Evolutionary conservation across 2,329 filamentous ascomycete species (phyloP), one percentile per base, ranked within the genome.

Genomic region (Ophiocordyceps unilateralis): DNA sequence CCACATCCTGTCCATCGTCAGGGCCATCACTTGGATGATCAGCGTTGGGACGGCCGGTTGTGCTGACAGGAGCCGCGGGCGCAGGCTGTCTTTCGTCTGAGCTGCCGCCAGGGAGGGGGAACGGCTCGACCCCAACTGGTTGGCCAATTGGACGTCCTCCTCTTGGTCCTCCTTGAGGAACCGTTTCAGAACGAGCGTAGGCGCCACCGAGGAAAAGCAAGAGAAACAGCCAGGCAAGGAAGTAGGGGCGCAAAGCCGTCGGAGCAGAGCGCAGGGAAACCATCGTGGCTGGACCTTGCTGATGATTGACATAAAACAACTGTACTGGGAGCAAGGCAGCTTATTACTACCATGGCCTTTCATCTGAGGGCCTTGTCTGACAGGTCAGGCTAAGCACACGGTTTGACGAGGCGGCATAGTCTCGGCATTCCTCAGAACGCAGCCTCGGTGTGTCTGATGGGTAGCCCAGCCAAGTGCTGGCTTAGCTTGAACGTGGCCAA

Each of bases 181-280:
- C 5, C 15, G 7, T 14, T 1, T 15, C n/a, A 5, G 15, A 24
- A 10, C 12, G 21, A 17, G 22, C 41, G 7, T 32, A 19, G 30
- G 44, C 26, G 32, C 40, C 37, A 23, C 41, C 41, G 8, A 49
- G 41, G 14, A 46, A 37, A 17, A 47, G 22, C 21, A 48, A 49
- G 30, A 43, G 39, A 41, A 20, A 41, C 34, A 44, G 36, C 45
- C 22, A 20, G 41, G 22, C 32, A 37, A n/a, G 17, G 11, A 11
- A 41, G n/a, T 8, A 30, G 40, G 26, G 26, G 39, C 26, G 28
- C 45, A 28, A 11, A 32, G 14, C 14, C 19, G 40, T 28, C 12
- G 26, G n/a, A 22, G 40, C 12, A 30, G 26, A 19, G 20, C 40
- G 40, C 40, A 41, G 22, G 12, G 19, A 34, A 22, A 20, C 40